Conservation (phyloP, 2,329 filamentous ascomycete species). For the Monosporascus sp. region DNA sequence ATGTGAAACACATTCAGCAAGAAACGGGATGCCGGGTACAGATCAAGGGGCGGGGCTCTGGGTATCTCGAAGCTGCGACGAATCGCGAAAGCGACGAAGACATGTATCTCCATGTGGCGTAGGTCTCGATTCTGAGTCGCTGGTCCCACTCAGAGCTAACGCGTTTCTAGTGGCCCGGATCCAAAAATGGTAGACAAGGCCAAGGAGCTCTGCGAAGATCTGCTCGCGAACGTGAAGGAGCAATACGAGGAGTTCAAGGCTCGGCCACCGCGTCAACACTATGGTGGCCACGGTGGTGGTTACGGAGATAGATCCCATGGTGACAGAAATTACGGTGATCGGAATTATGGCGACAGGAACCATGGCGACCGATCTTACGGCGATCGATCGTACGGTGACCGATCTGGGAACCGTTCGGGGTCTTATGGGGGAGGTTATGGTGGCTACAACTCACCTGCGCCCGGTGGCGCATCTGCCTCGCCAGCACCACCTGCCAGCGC, state of each 20-base stretch:
- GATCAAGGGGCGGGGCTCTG: constrained; percentile 94
- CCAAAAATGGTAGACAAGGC: constrained; percentile 78
- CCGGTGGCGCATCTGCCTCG: constrained; percentile 31
- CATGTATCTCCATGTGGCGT: constrained; percentile 97
- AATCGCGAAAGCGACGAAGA: constrained; percentile 87
- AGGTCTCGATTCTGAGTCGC: constrained; percentile 32
- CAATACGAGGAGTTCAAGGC: constrained; percentile 91
- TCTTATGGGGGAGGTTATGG: constrained; percentile 29
- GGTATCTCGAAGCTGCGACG: constrained; percentile 87
- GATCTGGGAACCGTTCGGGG: constrained; percentile 1
- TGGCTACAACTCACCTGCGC: constrained; percentile 34
- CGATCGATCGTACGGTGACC: constrained; percentile 31
- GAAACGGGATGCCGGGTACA: constrained; percentile 94
- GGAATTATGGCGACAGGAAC: constrained; percentile 30
- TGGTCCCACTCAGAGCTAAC: constrained; percentile 24
- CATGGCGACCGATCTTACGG: constrained; percentile 23
- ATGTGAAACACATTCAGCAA: constrained; percentile 97
- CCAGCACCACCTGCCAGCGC: constrained; percentile 34
- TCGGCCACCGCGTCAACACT: constrained; percentile 62
- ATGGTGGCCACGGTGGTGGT: constrained; percentile 43
- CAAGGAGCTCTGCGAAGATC: constrained; percentile 82
- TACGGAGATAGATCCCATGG: constrained; percentile 35
- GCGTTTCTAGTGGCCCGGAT: constrained; percentile 67
- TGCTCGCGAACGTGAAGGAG: constrained; percentile 79
- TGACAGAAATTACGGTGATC: constrained; percentile 29